phyloP scores from a whole-genome alignment of 2,329 filamentous ascomycete genomes.

The Fusarium begoniae region DNA sequence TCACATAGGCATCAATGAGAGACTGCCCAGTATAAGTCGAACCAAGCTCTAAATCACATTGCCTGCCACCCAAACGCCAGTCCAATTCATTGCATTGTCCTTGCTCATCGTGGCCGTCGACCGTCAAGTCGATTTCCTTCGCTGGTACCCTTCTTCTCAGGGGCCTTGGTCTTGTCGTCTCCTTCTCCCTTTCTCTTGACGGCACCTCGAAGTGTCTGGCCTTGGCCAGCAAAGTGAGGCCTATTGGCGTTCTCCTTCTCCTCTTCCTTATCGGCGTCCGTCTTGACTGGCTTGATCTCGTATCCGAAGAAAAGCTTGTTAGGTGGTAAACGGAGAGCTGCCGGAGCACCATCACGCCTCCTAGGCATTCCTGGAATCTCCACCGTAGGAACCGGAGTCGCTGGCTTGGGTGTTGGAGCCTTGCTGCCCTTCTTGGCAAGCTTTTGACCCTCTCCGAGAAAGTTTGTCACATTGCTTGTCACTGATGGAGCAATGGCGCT shows the following conservation, averaged over 20 bases:
- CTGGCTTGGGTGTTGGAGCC: constrained; percentile 69
- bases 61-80: constrained; percentile 40
- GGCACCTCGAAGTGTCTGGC: constrained; percentile 77
- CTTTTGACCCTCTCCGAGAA: constrained; percentile 81
- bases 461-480: constrained; percentile 77
- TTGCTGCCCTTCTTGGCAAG: constrained; percentile 87
- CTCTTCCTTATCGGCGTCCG: constrained; percentile 74
- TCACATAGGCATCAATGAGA: not conserved
- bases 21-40: constrained; percentile 1
- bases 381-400: constrained; percentile 69
- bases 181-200: constrained; percentile 75
- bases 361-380: constrained; percentile 46
- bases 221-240: constrained; percentile 84
- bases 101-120: constrained; percentile 45
- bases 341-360: constrained; percentile 76
- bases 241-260: constrained; percentile 70
- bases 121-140: constrained; percentile 58
- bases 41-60: constrained; percentile 15
- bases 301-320: constrained; percentile 98
- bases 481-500: constrained; percentile 84
- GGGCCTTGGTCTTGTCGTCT: constrained; percentile 57
- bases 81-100: constrained; percentile 1
- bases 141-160: constrained; percentile 57
- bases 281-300: constrained; percentile 87
- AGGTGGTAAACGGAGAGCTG: constrained; percentile 82